These are phyloP conservation scores for Solanum boliviense DNA, from an alignment of 257 asterid species.

Conservation along the genomic window DNA sequence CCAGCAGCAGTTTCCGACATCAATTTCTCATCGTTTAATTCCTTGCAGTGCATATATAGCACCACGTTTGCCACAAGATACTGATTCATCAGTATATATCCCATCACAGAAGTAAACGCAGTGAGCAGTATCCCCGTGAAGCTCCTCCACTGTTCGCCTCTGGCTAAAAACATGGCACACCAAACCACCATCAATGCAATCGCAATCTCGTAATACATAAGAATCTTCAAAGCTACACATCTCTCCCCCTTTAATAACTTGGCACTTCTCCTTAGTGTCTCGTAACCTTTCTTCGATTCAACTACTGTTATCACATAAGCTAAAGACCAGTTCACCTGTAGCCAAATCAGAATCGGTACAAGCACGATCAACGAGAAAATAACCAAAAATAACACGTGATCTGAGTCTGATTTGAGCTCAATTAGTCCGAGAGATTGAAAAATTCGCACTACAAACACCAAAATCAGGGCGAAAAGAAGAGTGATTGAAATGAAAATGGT, in stretches of 20 bases:
- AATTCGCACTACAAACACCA: not conserved
- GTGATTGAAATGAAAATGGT: not conserved
- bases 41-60: not conserved
- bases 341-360: not conserved
- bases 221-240: not conserved
- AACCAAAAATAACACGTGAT: not conserved
- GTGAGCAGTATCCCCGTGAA: not conserved
- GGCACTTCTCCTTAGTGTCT: not conserved
- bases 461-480: not conserved
- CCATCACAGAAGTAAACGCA: not conserved
- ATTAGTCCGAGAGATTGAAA: not conserved
- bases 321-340: not conserved
- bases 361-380: not conserved
- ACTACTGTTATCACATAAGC: not conserved
- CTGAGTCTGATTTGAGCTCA: not conserved
- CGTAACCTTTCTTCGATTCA: not conserved
- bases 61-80: not conserved
- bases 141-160: slow-evolving; percentile 9
- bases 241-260: not conserved
- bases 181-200: slow-evolving; percentile 30
- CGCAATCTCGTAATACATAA: slow-evolving; percentile 13
- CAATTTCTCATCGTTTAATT: not conserved
- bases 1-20: not conserved
- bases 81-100: not conserved
- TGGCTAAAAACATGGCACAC: slow-evolving; percentile 5